These are phyloP conservation scores for Sutorius australiensis DNA, from an alignment of 768 basidiomycete genomes.

Conservation along the genomic window DNA sequence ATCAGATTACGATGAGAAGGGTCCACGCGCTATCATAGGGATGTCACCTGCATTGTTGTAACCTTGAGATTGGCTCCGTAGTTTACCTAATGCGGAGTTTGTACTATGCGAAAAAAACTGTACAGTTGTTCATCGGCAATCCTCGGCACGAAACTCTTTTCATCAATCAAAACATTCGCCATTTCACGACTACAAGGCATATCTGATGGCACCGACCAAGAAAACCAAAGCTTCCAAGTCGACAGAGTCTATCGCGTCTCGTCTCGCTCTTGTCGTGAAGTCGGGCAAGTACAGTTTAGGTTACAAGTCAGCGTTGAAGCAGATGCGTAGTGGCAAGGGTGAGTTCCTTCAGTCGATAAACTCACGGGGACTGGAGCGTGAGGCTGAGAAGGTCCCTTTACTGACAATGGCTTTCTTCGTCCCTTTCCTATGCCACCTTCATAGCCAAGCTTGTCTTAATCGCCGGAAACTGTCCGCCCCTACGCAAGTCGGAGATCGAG, in stretches of 20 bases:
- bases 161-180: slow-evolving; percentile 2
- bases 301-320: slow-evolving; percentile 97
- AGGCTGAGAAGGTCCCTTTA: slow-evolving; percentile 99
- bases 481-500: slow-evolving; percentile 98
- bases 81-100: slow-evolving; percentile 19
- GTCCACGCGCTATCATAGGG: slow-evolving; percentile 72
- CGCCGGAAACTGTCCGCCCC: slow-evolving; percentile 97
- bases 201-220: slow-evolving; percentile 89
- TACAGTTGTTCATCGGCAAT: slow-evolving; percentile 23
- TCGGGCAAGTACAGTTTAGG: slow-evolving; percentile 97
- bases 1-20: slow-evolving; percentile 67
- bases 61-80: slow-evolving; percentile 1
- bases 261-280: slow-evolving; percentile 95
- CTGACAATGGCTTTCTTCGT: slow-evolving; percentile 45
- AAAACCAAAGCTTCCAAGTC: slow-evolving; percentile 94
- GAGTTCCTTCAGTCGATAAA: slow-evolving; percentile 43
- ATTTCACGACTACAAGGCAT: slow-evolving; percentile 17
- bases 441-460: slow-evolving; percentile 97
- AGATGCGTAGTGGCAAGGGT: slow-evolving; percentile 98
- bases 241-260: slow-evolving; percentile 89
- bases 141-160: slow-evolving; percentile 16
- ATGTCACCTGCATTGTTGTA: slow-evolving; percentile 73
- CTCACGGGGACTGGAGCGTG: slow-evolving; percentile 92
- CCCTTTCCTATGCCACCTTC: slow-evolving; percentile 12
- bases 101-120: slow-evolving; percentile 26